phyloP scores from a whole-genome alignment of 2,329 filamentous ascomycete species.

The Pseudogymnoascus sp. region DNA sequence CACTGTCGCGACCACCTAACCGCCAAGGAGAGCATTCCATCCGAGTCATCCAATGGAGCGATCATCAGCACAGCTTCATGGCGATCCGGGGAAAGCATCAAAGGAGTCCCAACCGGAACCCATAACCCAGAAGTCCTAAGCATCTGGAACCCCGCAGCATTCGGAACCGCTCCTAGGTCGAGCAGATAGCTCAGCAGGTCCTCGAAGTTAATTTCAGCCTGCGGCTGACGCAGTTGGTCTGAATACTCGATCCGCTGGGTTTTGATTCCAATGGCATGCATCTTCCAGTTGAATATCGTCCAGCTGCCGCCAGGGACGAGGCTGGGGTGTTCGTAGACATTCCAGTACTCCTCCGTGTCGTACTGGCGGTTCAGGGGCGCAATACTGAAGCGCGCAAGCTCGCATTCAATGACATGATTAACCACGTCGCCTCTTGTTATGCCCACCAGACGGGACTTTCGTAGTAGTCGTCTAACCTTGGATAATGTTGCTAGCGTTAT shows the following conservation, averaged over 20 bases:
- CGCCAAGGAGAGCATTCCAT: constrained; percentile 49
- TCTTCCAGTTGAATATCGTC: constrained; percentile 59
- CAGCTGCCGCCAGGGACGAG: constrained; percentile 51
- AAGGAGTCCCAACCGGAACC: constrained; percentile 49
- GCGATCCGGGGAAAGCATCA: constrained; percentile 46
- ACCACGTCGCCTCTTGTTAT: constrained; percentile 55
- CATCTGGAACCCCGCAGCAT: constrained; percentile 49
- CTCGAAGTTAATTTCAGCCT: constrained; percentile 46
- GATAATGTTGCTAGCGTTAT: constrained; percentile 51
- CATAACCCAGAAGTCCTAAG: constrained; percentile 49
- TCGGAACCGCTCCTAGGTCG: constrained; percentile 53
- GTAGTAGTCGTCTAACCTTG: constrained; percentile 50
- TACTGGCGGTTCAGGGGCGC: constrained; percentile 48
- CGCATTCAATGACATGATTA: constrained; percentile 57
- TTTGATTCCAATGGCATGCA: constrained; percentile 51
- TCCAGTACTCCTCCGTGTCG: constrained; percentile 49
- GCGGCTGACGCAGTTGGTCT: constrained; percentile 37
- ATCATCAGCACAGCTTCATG: constrained; percentile 42
- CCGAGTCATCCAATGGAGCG: constrained; percentile 49
- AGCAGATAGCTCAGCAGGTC: constrained; percentile 53
- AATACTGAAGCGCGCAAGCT: constrained; percentile 55
- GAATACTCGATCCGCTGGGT: constrained; percentile 56
- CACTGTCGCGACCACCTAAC: constrained; percentile 47
- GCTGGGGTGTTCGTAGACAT: constrained; percentile 41
- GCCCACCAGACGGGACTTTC: constrained; percentile 46